phyloP scores from a whole-genome alignment of 805 yeast genomes.

The Spathaspora sp. region DNA sequence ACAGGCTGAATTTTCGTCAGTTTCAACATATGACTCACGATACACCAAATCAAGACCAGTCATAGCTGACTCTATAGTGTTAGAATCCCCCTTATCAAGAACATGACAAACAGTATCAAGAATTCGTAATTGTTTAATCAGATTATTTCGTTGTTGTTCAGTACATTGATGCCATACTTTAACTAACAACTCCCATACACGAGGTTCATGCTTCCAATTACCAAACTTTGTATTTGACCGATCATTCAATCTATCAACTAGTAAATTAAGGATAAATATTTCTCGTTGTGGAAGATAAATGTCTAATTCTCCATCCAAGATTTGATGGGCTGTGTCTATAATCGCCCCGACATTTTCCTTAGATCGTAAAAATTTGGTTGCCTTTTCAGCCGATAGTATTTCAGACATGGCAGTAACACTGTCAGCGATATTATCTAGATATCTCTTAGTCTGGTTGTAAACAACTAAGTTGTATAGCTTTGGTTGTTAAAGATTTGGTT shows the following conservation, averaged over 20 bases:
- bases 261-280: constrained; percentile 53
- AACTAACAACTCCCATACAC: constrained; percentile 51
- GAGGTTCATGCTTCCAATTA: constrained; percentile 38
- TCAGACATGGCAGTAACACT: not conserved
- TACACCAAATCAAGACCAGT: constrained; percentile 12
- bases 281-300: constrained; percentile 54
- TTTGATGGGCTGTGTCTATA: constrained; percentile 24
- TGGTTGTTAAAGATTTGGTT: not conserved
- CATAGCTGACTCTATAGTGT: constrained; percentile 9
- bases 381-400: constrained; percentile 33
- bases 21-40: constrained; percentile 22
- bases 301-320: constrained; percentile 27
- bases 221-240: constrained; percentile 28
- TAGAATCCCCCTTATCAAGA: constrained; percentile 2
- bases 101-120: constrained; percentile 27
- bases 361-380: constrained; percentile 57
- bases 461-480: not conserved
- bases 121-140: constrained; percentile 33
- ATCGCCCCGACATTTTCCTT: constrained; percentile 46
- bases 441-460: not conserved
- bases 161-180: constrained; percentile 32
- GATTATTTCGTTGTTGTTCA: constrained; percentile 14
- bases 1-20: constrained; percentile 29
- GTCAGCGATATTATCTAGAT: not conserved
- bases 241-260: constrained; percentile 60